A percentile compares a stretch with the other conserved stretches of the same genome.
Evolutionary conservation across 2,329 filamentous ascomycete species (phyloP).

Genomic region (Penicillium sp.): DNA sequence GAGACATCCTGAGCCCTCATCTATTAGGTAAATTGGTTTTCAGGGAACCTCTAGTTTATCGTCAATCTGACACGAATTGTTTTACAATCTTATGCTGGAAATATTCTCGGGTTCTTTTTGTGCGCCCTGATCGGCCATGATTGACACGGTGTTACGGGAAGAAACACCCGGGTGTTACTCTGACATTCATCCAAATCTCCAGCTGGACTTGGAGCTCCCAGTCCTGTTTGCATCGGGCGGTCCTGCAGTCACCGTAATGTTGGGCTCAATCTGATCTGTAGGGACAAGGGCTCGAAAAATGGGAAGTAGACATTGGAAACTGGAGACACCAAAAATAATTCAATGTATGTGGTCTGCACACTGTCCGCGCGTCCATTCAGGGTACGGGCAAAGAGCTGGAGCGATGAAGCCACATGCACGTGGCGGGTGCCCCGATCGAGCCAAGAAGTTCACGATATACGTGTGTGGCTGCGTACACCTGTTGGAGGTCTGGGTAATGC

Average conservation of each 20-base stretch:
- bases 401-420: background rate
- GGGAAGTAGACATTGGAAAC: background rate
- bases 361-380: background rate
- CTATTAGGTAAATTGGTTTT: too few relatives aligned
- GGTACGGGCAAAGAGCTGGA: too few relatives aligned
- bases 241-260: background rate
- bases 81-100: background rate
- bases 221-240: constrained; percentile 1
- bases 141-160: background rate
- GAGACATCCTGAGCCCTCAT: background rate
- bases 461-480: background rate
- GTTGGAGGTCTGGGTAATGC: background rate
- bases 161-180: background rate
- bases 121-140: background rate
- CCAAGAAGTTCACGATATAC: background rate
- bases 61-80: background rate
- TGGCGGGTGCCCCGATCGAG: background rate
- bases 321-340: background rate
- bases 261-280: background rate
- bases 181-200: background rate
- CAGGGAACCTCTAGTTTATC: background rate
- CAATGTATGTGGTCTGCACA: background rate
- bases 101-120: background rate
- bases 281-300: background rate
- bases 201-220: background rate